Conservation (phyloP, 2,329 filamentous ascomycete species). For the Orbilia brochopaga region DNA sequence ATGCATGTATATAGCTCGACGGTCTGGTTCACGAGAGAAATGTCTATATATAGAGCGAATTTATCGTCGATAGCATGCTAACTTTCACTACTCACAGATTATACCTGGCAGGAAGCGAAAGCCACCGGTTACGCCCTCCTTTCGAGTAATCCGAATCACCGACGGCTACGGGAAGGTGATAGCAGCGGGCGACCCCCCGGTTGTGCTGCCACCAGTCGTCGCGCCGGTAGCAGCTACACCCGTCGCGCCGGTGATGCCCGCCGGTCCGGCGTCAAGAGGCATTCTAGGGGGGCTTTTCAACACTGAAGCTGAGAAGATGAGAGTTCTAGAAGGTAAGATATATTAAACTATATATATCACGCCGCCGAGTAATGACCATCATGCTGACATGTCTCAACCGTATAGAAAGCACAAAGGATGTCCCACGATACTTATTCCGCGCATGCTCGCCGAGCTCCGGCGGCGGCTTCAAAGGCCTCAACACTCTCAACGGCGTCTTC, state of each 20-base stretch:
- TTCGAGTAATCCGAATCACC: neutral
- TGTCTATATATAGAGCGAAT: too few relatives aligned
- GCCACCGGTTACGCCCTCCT: neutral
- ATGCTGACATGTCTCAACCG: neutral
- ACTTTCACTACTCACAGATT: neutral
- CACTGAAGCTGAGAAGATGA: constrained; percentile 15
- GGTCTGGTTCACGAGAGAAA: too few relatives aligned
- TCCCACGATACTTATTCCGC: constrained; percentile 41
- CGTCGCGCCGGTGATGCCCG: neutral
- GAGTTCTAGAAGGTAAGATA: constrained; percentile 26
- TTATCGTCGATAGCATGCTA: too few relatives aligned
- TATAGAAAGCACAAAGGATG: constrained; percentile 34
- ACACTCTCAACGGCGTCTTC: constrained; percentile 36
- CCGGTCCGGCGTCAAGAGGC: neutral
- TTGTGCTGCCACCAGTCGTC: neutral
- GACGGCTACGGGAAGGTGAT: too few relatives aligned
- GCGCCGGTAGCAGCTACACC: constrained; percentile 8
- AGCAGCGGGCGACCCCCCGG: too few relatives aligned
- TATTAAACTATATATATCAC: too few relatives aligned
- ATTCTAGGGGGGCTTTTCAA: neutral
- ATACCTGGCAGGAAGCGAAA: neutral
- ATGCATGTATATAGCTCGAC: too few relatives aligned
- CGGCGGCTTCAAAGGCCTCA: constrained; percentile 40
- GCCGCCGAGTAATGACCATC: neutral
- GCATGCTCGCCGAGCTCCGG: constrained; percentile 39